phyloP scores from a whole-genome alignment of 2,329 filamentous ascomycete species.

The Botrytis elliptica region DNA sequence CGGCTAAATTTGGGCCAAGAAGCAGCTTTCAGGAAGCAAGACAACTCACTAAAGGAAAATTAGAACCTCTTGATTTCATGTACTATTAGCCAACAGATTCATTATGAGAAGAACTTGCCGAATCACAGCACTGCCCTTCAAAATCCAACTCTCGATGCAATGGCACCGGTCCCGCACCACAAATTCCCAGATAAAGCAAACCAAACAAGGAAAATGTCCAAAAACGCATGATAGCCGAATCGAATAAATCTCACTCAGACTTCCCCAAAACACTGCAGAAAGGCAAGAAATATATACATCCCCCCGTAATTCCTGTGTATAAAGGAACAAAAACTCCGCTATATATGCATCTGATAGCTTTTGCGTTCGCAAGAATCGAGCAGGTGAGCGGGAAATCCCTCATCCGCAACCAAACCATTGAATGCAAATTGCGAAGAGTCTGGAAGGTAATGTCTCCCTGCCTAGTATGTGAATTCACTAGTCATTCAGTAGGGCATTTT shows the following conservation, averaged over 20 bases:
- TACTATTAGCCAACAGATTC: background rate
- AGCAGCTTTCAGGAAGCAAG: background rate
- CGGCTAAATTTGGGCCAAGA: background rate
- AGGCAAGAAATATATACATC: slow-evolving; percentile 11
- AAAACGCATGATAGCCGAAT: background rate
- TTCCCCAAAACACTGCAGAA: background rate
- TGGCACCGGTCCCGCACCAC: background rate
- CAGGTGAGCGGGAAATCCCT: slow-evolving; percentile 10
- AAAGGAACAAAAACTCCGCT: slow-evolving; percentile 10
- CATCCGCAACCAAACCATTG: slow-evolving; percentile 10
- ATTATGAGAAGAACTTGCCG: background rate
- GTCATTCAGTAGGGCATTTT: background rate
- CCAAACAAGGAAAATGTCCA: background rate
- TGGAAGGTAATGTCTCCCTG: background rate
- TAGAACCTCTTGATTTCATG: background rate
- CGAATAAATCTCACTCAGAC: background rate
- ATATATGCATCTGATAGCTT: slow-evolving; percentile 13
- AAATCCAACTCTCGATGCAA: background rate
- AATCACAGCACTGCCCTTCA: slow-evolving; percentile 1
- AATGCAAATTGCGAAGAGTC: background rate
- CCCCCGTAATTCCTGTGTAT: background rate
- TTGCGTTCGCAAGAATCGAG: background rate
- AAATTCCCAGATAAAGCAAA: background rate
- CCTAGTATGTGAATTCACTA: slow-evolving; percentile 5
- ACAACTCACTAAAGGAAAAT: background rate